A percentile compares a stretch with the other conserved stretches of the same genome.
Evolutionary conservation across 75 land plant species (phyloP).

Genomic region (Larix kaempferi): DNA sequence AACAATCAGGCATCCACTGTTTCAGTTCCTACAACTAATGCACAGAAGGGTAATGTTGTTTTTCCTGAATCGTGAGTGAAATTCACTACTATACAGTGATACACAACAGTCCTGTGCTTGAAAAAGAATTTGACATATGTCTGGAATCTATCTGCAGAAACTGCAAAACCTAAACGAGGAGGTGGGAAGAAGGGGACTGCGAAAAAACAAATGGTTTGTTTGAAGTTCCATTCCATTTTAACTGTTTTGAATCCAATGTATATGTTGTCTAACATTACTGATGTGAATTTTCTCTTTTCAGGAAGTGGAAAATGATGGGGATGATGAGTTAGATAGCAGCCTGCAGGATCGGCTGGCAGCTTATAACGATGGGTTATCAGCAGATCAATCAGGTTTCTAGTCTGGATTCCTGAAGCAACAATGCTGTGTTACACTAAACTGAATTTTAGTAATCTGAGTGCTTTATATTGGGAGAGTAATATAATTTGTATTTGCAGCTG

Average conservation of each 20-base stretch:
- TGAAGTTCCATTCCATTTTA: background rate
- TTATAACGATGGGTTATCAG: constrained; percentile 45
- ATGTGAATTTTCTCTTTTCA: background rate
- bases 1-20: background rate
- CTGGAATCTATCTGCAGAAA: background rate
- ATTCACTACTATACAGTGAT: no score
- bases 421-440: background rate
- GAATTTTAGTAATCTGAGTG: no score
- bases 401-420: background rate
- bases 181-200: constrained; percentile 5
- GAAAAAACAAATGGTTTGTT: constrained; percentile 4
- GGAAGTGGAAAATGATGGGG: constrained; percentile 34
- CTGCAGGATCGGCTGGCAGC: constrained; percentile 47
- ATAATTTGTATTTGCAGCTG: background rate
- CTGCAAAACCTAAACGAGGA: constrained; percentile 4
- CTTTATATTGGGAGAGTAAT: no score
- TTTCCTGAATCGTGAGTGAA: background rate
- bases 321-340: constrained; percentile 31
- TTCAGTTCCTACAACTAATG: background rate
- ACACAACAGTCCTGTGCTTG: background rate
- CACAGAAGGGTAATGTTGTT: background rate
- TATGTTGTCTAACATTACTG: background rate
- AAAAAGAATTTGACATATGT: background rate
- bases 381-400: constrained; percentile 23
- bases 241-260: background rate